Evolutionary conservation across 768 basidiomycete genomes (phyloP).

Genomic region (Termitomyces sp.): DNA sequence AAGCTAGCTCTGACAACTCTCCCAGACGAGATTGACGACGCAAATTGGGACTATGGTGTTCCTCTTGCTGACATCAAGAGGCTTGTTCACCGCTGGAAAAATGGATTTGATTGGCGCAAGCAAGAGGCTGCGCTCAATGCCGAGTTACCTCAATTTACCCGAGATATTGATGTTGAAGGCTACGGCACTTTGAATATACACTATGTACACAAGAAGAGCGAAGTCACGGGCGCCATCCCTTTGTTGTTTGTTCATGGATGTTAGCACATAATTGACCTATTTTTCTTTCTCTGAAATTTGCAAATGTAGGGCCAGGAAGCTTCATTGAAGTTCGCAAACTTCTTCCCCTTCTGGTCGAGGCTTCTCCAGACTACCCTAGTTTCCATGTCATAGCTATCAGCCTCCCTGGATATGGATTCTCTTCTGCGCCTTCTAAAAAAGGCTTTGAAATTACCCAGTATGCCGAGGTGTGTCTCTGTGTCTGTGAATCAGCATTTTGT

Average conservation of each 20-base stretch:
- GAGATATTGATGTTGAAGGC: slow-evolving; percentile 43
- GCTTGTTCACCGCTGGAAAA: slow-evolving; percentile 41
- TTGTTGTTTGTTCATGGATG: slow-evolving; percentile 49
- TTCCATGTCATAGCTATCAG: slow-evolving; percentile 63
- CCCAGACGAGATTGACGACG: slow-evolving; percentile 53
- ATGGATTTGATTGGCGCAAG: slow-evolving; percentile 52
- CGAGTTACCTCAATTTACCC: slow-evolving; percentile 51
- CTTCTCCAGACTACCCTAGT: slow-evolving; percentile 40
- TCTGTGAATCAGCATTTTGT: not conserved
- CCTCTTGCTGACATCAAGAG: slow-evolving; percentile 46
- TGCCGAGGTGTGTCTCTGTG: slow-evolving; percentile 40
- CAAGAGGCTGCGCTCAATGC: slow-evolving; percentile 48
- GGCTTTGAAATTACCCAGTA: slow-evolving; percentile 47
- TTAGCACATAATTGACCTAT: slow-evolving; percentile 13
- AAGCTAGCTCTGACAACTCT: slow-evolving; percentile 19
- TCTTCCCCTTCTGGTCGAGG: slow-evolving; percentile 43
- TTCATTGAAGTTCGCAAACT: slow-evolving; percentile 57
- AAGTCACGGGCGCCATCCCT: slow-evolving; percentile 36
- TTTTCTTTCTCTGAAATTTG: not conserved
- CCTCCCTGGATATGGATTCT: slow-evolving; percentile 61
- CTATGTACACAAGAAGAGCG: slow-evolving; percentile 53
- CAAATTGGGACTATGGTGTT: slow-evolving; percentile 42
- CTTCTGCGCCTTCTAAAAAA: slow-evolving; percentile 45
- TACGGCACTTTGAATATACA: slow-evolving; percentile 44
- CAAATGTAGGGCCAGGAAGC: slow-evolving; percentile 51